Evolutionary conservation across 257 asterid species (phyloP).

Genomic region (Scutellaria barbata): DNA sequence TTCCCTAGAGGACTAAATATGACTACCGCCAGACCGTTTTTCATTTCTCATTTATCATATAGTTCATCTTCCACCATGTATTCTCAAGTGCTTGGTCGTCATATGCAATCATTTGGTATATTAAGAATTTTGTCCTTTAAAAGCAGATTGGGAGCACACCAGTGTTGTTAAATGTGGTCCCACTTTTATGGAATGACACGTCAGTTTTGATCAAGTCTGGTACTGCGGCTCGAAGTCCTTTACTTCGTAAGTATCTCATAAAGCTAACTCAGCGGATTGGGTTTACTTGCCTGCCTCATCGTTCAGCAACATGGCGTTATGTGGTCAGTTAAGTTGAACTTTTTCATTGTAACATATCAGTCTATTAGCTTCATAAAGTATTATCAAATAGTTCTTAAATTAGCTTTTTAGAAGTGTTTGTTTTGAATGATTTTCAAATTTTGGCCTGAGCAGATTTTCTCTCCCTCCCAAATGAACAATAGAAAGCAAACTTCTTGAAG

Average conservation of each 20-base stretch:
- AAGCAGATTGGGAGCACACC: slow-evolving; percentile 81
- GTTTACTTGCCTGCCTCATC: slow-evolving; percentile 79
- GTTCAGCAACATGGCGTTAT: slow-evolving; percentile 83
- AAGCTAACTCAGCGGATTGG: slow-evolving; percentile 90
- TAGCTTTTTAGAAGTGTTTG: slow-evolving; percentile 22
- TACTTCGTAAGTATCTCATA: slow-evolving; percentile 89
- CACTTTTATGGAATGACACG: slow-evolving; percentile 73
- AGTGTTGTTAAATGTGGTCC: slow-evolving; percentile 64
- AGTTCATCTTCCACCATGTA: slow-evolving; percentile 19
- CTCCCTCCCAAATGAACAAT: slow-evolving; percentile 8
- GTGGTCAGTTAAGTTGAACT: slow-evolving; percentile 63
- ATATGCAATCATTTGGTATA: slow-evolving; percentile 18
- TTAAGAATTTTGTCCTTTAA: slow-evolving; percentile 30
- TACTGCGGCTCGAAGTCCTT: slow-evolving; percentile 79
- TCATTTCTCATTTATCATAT: neutral
- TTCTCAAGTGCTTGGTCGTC: slow-evolving; percentile 14
- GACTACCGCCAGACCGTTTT: slow-evolving; percentile 4
- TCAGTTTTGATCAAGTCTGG: slow-evolving; percentile 68
- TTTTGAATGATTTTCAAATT: slow-evolving; percentile 18
- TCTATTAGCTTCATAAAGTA: slow-evolving; percentile 28
- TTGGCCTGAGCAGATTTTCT: slow-evolving; percentile 10
- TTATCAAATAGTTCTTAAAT: slow-evolving; percentile 6
- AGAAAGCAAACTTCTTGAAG: slow-evolving; percentile 21
- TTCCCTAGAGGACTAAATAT: neutral
- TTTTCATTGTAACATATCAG: slow-evolving; percentile 12